Percentiles rank a stretch among this genome's conserved stretches.
These are phyloP conservation scores for Striga hermonthica DNA, from an alignment of 305 asterid genomes.

Conservation along the genomic window DNA sequence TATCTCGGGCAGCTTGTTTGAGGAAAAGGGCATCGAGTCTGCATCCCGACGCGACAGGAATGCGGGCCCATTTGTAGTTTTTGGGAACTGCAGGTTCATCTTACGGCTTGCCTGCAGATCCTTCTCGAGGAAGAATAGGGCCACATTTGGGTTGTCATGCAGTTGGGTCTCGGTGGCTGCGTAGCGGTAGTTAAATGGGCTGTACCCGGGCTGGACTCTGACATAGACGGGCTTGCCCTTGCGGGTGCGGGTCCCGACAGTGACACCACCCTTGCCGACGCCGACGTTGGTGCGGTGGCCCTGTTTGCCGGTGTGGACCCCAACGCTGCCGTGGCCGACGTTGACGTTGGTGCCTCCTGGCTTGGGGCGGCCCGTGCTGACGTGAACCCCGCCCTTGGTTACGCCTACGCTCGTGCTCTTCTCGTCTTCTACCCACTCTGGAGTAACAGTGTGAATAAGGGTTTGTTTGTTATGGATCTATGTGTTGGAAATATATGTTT, in stretches of 20 bases:
- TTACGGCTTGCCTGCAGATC: slow-evolving; percentile 51
- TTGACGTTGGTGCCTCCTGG: slow-evolving; percentile 38
- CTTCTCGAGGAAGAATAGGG: slow-evolving; percentile 65
- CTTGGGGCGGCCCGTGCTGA: slow-evolving; percentile 32
- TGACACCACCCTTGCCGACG: slow-evolving; percentile 55
- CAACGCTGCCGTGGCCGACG: slow-evolving; percentile 50
- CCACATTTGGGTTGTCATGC: slow-evolving; percentile 54
- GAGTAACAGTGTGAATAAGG: background rate
- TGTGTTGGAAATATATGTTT: too few relatives aligned
- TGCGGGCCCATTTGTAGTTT: slow-evolving; percentile 32
- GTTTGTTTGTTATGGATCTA: background rate
- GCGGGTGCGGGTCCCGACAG: slow-evolving; percentile 35
- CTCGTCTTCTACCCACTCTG: slow-evolving; percentile 59
- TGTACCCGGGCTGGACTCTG: slow-evolving; percentile 32
- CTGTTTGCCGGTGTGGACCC: slow-evolving; percentile 38
- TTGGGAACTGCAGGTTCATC: slow-evolving; percentile 57
- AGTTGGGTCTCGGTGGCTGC: slow-evolving; percentile 74
- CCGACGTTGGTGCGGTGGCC: slow-evolving; percentile 44
- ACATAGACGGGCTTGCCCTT: slow-evolving; percentile 49
- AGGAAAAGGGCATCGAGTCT: slow-evolving; percentile 66
- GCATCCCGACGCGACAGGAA: slow-evolving; percentile 67
- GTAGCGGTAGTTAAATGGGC: slow-evolving; percentile 48
- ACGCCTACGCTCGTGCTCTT: slow-evolving; percentile 45
- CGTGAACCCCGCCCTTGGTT: slow-evolving; percentile 40
- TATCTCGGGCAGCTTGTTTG: slow-evolving; percentile 52